These are phyloP conservation scores for Multifurca ochricompacta DNA, from an alignment of 768 basidiomycete species.

Conservation along the genomic window DNA sequence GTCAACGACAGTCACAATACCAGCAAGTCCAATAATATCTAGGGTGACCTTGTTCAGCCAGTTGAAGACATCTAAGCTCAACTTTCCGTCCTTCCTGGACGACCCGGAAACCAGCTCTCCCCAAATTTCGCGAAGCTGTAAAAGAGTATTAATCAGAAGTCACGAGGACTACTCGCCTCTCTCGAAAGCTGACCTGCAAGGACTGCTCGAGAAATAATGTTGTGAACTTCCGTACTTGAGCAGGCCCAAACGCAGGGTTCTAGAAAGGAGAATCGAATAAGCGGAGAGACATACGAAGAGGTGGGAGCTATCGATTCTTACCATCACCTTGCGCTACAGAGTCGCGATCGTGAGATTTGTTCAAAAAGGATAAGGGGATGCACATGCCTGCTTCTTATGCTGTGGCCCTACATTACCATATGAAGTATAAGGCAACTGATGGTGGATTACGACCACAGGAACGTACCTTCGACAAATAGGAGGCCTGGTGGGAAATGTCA, in stretches of 20 bases:
- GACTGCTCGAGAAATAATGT: constrained; percentile 22
- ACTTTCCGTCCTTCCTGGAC: constrained; percentile 7
- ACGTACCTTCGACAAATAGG: constrained; percentile 16
- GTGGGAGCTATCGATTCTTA: not conserved
- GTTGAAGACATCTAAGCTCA: constrained; percentile 9
- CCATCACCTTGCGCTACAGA: constrained; percentile 11
- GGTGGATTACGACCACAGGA: too few relatives aligned
- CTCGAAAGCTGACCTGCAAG: constrained; percentile 15
- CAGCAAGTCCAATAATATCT: constrained; percentile 25
- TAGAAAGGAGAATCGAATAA: not conserved
- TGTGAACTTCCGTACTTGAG: constrained; percentile 23
- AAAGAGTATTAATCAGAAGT: too few relatives aligned
- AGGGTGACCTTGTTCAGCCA: constrained; percentile 23
- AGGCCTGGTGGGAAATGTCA: not conserved
- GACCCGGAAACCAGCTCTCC: constrained; percentile 12
- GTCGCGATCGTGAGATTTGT: not conserved
- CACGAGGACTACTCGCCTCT: not conserved
- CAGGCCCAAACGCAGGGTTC: constrained; percentile 25
- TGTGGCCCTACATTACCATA: not conserved
- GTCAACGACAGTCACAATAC: not conserved
- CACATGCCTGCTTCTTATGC: constrained; percentile 12
- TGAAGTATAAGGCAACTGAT: too few relatives aligned
- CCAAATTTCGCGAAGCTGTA: constrained; percentile 28
- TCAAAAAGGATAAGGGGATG: not conserved
- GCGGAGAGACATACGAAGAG: not conserved